Evolutionary conservation across 1,284 basidiomycete genomes (phyloP), one percentile per base, ranked within the genome.

Genomic region (Ustilago sp.): DNA sequence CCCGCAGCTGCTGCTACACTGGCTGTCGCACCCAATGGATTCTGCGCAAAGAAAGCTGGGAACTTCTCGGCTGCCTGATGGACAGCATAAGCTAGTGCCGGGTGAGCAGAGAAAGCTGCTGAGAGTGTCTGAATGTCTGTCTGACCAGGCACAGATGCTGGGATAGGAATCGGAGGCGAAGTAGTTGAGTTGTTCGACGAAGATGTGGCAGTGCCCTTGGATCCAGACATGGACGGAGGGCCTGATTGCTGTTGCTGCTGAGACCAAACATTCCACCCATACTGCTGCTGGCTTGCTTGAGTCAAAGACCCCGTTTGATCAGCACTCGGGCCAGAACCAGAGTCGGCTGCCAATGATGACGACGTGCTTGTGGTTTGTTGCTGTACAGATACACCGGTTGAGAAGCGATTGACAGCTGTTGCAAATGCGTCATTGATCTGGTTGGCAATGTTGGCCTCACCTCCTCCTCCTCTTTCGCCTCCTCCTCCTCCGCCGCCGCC

Each of bases 51-150:
- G 52, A 68, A 76, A 2, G 68, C 74, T 3, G 74, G 74, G 51
- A 64, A 76, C 65, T 76, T 76, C 38, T 76, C 74, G 2, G 74
- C 74, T 5, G 74, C 74, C 28, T 76, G 74, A 23, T 76, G 74
- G 13, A 76, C 74, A 7, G 74, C 74, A 23, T 71, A 76, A 4
- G 74, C 74, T 7, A 76, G 28, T 8, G 74, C 74, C 0, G 74
- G 74, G 19, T 76, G 74, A 2, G 74, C 74, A 31, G 74, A 76
- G 9, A 76, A 67, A 7, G 74, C 68, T 0, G 74, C 74, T 2
- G 53, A 59, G 7, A 76, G 62, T 28, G 74, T 71, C 19, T 71
- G 64, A 28, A 76, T 64, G 47, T 76, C 74, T 0, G 73, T 56
- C 13, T 58, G 55, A 4, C 47, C 39, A 2, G 70, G 35, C 4